phyloP scores from a whole-genome alignment of 306 rosid species.

The Cercis canadensis region DNA sequence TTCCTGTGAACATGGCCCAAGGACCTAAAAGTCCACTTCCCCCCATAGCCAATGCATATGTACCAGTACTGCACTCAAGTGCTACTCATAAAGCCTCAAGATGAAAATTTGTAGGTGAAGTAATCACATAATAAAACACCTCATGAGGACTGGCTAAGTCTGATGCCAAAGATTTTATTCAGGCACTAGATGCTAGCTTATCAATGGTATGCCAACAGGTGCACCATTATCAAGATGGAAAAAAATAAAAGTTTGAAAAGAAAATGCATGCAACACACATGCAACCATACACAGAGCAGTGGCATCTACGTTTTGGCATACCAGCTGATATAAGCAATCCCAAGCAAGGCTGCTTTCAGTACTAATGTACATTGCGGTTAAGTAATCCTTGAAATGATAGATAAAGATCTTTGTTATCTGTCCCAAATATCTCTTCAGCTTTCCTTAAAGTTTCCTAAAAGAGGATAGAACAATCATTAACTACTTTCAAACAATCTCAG shows the following conservation, averaged over 20 bases:
- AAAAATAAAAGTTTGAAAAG: not conserved
- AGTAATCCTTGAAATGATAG: slow-evolving; percentile 92
- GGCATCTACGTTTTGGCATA: slow-evolving; percentile 38
- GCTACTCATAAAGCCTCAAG: not conserved
- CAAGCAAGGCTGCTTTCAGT: slow-evolving; percentile 40
- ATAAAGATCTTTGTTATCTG: slow-evolving; percentile 93
- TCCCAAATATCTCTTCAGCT: slow-evolving; percentile 97
- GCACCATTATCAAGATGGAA: slow-evolving; percentile 16
- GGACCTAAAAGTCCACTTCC: not conserved
- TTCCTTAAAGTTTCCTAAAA: slow-evolving; percentile 89
- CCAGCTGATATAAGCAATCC: slow-evolving; percentile 41
- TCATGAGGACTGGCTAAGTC: too few species aligned
- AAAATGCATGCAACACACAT: not conserved
- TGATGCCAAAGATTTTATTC: not conserved
- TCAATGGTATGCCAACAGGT: slow-evolving; percentile 4
- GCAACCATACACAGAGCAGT: slow-evolving; percentile 10
- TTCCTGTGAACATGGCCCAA: slow-evolving; percentile 14
- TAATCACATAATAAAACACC: too few species aligned
- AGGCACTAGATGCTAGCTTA: slow-evolving; percentile 1
- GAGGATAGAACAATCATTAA: slow-evolving; percentile 35
- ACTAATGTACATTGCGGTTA: slow-evolving; percentile 74
- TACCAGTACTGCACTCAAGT: not conserved
- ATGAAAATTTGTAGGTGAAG: not conserved
- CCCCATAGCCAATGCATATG: slow-evolving; percentile 13
- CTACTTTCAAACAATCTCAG: slow-evolving; percentile 20